Evolutionary conservation across 2,329 filamentous ascomycete genomes (phyloP).

Genomic region (Colletotrichum tropicale): DNA sequence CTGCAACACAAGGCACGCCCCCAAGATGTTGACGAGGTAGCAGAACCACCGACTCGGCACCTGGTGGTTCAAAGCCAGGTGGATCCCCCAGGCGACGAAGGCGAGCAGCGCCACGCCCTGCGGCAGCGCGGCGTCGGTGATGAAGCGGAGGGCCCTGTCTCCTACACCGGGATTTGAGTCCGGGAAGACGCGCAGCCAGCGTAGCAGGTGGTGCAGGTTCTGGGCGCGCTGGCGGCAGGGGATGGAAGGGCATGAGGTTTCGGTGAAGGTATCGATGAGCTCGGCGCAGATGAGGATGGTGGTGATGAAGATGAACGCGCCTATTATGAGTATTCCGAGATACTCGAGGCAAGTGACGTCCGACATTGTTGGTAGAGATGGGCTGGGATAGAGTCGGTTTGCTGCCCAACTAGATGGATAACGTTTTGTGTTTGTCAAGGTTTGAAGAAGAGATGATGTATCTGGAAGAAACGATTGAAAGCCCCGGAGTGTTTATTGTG

Average conservation of each 20-base stretch:
- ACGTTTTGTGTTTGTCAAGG: accelerated
- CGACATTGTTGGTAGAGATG: background rate
- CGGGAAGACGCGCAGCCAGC: background rate
- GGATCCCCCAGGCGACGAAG: background rate
- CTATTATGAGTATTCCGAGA: accelerated
- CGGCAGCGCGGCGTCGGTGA: background rate
- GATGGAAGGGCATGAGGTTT: background rate
- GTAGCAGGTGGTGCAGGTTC: background rate
- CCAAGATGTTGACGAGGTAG: background rate
- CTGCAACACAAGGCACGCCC: background rate
- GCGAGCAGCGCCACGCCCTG: background rate
- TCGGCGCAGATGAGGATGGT: background rate
- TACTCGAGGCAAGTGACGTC: background rate
- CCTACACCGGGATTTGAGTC: background rate
- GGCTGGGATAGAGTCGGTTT: accelerated
- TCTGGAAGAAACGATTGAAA: no score
- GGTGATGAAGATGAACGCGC: background rate
- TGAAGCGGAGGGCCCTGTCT: accelerated
- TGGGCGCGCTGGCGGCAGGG: background rate
- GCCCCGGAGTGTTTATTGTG: no score
- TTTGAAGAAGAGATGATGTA: background rate
- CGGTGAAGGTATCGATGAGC: background rate
- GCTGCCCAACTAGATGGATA: accelerated
- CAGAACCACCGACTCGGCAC: background rate
- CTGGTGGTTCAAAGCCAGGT: background rate